Evolutionary conservation across 164 flowering plant genomes (phyloP).

Genomic region (Annona squamosa): DNA sequence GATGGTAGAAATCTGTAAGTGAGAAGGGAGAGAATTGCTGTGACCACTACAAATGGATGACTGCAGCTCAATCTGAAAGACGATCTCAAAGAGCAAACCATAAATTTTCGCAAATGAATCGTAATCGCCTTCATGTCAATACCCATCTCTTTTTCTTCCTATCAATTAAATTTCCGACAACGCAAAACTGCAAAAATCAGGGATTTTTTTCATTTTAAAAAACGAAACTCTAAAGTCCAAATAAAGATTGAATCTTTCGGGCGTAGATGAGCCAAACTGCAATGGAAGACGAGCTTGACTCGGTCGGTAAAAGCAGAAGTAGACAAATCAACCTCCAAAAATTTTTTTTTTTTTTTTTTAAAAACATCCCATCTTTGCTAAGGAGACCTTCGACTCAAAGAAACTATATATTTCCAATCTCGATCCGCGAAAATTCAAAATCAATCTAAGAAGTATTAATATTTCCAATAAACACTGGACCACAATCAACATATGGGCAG

Average conservation of each 20-base stretch:
- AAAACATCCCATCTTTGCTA: no score
- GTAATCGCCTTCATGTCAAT: slow-evolving; percentile 32
- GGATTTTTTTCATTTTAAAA: background rate
- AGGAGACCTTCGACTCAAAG: no score
- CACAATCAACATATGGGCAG: no score
- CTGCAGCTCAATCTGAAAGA: slow-evolving; percentile 25
- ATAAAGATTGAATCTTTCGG: background rate
- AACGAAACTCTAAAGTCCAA: slow-evolving; percentile 5
- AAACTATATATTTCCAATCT: no score
- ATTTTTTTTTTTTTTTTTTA: no score
- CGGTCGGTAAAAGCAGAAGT: no score
- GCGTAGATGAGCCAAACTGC: background rate
- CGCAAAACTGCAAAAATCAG: background rate
- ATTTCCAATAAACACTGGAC: no score
- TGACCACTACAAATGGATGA: slow-evolving; percentile 39
- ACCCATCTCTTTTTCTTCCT: slow-evolving; percentile 34
- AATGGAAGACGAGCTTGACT: background rate
- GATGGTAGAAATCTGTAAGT: slow-evolving; percentile 58
- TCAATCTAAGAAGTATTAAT: no score
- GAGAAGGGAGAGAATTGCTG: slow-evolving; percentile 27
- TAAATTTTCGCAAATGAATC: slow-evolving; percentile 19
- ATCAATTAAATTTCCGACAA: background rate
- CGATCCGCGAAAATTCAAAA: no score
- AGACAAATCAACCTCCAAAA: no score
- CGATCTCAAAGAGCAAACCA: slow-evolving; percentile 22